phyloP scores from a whole-genome alignment of 495 filamentous ascomycete genomes.

The Penicillium daleae region DNA sequence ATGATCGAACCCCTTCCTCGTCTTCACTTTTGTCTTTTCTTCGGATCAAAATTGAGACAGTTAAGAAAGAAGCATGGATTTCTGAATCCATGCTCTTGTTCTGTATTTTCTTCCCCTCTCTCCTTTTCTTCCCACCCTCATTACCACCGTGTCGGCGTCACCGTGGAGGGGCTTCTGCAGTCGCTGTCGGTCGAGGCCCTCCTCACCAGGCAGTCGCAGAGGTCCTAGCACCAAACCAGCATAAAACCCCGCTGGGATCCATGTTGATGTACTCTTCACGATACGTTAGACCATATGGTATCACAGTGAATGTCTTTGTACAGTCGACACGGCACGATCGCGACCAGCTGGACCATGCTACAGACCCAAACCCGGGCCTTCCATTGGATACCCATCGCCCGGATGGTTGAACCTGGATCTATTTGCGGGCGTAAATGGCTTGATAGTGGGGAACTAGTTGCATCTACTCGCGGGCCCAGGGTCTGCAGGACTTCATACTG shows the following conservation, averaged over 20 bases:
- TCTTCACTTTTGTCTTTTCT: neutral
- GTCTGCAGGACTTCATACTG: neutral
- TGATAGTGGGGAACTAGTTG: slow-evolving; percentile 4
- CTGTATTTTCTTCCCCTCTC: neutral
- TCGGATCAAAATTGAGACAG: neutral
- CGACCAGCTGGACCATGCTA: neutral
- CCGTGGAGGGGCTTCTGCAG: slow-evolving; percentile 22
- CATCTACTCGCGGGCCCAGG: neutral
- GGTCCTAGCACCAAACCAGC: slow-evolving; percentile 13
- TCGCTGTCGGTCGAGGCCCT: slow-evolving; percentile 24
- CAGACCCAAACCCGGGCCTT: slow-evolving; percentile 4
- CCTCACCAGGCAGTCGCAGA: neutral
- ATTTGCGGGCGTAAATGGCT: neutral
- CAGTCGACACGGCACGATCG: neutral
- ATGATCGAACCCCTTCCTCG: neutral
- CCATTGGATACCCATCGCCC: slow-evolving; percentile 13
- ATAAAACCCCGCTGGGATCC: neutral
- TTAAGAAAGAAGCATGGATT: neutral
- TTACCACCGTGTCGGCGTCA: slow-evolving; percentile 6
- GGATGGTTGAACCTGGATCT: slow-evolving; percentile 4
- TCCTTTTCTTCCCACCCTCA: neutral
- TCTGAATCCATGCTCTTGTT: neutral
- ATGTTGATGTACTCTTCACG: neutral
- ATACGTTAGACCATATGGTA: neutral
- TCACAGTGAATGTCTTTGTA: neutral